phyloP scores from a whole-genome alignment of 139 green algal species.

The Tetraselmis chui region DNA sequence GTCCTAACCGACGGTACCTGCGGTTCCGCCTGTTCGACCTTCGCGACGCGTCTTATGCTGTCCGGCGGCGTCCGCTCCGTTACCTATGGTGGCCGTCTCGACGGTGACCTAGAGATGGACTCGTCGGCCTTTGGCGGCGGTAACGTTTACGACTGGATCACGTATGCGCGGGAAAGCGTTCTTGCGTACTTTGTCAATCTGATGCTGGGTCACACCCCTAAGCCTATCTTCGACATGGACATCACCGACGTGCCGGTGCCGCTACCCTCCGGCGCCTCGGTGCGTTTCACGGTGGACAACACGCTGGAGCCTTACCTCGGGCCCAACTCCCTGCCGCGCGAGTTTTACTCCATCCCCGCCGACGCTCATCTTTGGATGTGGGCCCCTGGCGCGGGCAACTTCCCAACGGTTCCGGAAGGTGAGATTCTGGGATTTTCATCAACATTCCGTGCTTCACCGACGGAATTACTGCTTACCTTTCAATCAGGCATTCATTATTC shows the following conservation, averaged over 20 bases:
- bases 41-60: background rate
- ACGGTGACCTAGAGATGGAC: background rate
- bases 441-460: too few relatives aligned
- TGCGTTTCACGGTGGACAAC: background rate
- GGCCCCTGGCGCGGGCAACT: background rate
- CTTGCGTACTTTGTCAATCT: background rate
- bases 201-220: background rate
- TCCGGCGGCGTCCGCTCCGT: background rate
- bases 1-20: background rate
- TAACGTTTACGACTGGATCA: background rate
- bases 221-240: background rate
- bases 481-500: too few relatives aligned
- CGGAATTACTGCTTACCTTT: background rate
- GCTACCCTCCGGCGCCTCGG: background rate
- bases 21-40: background rate
- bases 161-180: background rate
- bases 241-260: background rate
- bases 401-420: background rate
- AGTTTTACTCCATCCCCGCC: background rate
- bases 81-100: background rate
- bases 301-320: background rate
- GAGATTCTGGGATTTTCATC: too few relatives aligned
- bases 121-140: background rate
- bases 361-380: background rate
- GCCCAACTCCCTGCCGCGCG: background rate